Conservation (phyloP, 2,329 filamentous ascomycete species). For the Chrysosporium queenslandicum region DNA sequence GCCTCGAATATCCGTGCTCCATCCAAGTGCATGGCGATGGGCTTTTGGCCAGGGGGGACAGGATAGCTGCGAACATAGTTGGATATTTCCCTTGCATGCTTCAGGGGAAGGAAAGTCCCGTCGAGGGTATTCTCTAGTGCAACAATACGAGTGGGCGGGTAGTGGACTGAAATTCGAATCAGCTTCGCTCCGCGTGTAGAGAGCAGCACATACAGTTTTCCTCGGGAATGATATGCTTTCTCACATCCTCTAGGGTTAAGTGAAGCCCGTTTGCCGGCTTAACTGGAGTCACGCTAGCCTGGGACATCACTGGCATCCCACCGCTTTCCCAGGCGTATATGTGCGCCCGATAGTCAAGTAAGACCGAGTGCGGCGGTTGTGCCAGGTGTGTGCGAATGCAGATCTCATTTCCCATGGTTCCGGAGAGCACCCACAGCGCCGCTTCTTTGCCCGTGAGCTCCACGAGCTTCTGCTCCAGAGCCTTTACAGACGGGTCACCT, state of each 20-base stretch:
- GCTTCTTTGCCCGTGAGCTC: constrained; percentile 28
- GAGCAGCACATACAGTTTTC: constrained; percentile 20
- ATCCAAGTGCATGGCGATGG: constrained; percentile 26
- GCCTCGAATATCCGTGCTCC: constrained; percentile 27
- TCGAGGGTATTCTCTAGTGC: constrained; percentile 25
- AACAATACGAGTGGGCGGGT: constrained; percentile 25
- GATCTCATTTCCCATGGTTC: constrained; percentile 34
- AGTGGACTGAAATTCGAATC: constrained; percentile 19
- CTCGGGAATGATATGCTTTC: constrained; percentile 22
- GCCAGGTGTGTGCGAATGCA: constrained; percentile 26
- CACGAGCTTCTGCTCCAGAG: constrained; percentile 25
- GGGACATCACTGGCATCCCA: constrained; percentile 25
- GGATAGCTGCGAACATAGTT: constrained; percentile 22
- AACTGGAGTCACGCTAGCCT: constrained; percentile 26
- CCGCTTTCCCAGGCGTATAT: constrained; percentile 27
- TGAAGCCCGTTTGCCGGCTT: constrained; percentile 27
- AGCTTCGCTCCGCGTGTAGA: not conserved
- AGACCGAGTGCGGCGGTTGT: constrained; percentile 28
- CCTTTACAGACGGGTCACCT: constrained; percentile 23
- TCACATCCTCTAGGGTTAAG: constrained; percentile 30
- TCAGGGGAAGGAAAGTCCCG: constrained; percentile 22
- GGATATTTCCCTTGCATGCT: constrained; percentile 25
- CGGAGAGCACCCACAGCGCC: constrained; percentile 26
- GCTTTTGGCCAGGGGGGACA: constrained; percentile 20
- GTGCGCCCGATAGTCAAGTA: constrained; percentile 29